phyloP scores from a whole-genome alignment of 2,329 filamentous ascomycete genomes.

The Alternaria arbusti region DNA sequence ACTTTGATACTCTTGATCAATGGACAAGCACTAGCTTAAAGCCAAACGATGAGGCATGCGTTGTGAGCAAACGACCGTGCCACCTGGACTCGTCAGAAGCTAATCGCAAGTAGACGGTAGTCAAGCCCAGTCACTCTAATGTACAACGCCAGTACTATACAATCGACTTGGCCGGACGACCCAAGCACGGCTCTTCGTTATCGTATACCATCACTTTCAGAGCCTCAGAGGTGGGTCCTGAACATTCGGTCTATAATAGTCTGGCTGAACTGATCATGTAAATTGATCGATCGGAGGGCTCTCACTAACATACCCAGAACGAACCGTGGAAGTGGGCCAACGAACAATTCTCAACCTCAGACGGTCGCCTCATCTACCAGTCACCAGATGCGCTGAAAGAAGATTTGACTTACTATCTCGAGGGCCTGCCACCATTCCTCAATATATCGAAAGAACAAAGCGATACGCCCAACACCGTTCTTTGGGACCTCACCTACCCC shows the following conservation, averaged over 20 bases:
- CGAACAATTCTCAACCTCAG: constrained; percentile 66
- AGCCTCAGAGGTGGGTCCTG: constrained; percentile 40
- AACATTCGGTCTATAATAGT: neutral
- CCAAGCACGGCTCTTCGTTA: constrained; percentile 56
- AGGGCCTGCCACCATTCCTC: constrained; percentile 63
- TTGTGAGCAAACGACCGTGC: constrained; percentile 23
- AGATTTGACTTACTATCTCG: constrained; percentile 63
- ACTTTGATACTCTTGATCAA: constrained; percentile 61
- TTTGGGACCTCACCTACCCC: constrained; percentile 70
- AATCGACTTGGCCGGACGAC: constrained; percentile 53
- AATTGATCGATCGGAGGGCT: neutral
- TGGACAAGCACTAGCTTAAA: constrained; percentile 67
- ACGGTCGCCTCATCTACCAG: constrained; percentile 68
- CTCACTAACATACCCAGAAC: constrained; percentile 26
- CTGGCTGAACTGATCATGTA: too few species aligned
- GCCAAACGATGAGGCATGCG: constrained; percentile 33
- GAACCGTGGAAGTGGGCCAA: constrained; percentile 74
- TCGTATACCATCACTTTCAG: constrained; percentile 77
- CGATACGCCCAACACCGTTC: constrained; percentile 70
- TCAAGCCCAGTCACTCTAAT: constrained; percentile 18
- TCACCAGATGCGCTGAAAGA: constrained; percentile 41
- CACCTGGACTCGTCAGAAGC: neutral
- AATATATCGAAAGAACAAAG: constrained; percentile 62
- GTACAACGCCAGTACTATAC: constrained; percentile 61
- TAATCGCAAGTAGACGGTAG: constrained; percentile 27